phyloP scores from a whole-genome alignment of 257 asterid species.

The Solanum stenotomum region DNA sequence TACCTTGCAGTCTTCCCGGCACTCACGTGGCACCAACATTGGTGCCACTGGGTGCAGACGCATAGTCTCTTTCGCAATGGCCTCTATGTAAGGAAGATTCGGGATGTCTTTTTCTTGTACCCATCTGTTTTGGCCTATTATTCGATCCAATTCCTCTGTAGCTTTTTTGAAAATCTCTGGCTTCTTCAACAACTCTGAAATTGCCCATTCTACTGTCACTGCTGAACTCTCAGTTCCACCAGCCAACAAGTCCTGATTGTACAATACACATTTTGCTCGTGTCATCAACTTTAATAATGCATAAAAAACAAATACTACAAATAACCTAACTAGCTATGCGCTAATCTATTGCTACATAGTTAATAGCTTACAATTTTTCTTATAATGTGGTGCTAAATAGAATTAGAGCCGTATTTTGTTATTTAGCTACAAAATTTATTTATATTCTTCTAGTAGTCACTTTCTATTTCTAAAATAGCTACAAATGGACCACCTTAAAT shows the following conservation, averaged over 20 bases:
- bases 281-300: neutral
- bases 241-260: constrained; percentile 52
- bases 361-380: neutral
- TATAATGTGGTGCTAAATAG: neutral
- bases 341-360: neutral
- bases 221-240: constrained; percentile 96
- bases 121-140: constrained; percentile 50
- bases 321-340: neutral
- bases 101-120: constrained; percentile 24
- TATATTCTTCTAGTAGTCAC: neutral
- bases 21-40: constrained; percentile 48
- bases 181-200: constrained; percentile 58
- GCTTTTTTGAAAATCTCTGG: constrained; percentile 57
- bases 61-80: constrained; percentile 39
- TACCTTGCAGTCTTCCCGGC: constrained; percentile 55
- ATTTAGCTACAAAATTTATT: neutral
- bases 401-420: neutral
- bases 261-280: neutral
- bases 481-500: neutral
- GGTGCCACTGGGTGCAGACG: constrained; percentile 49
- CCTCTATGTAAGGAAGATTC: constrained; percentile 22
- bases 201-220: constrained; percentile 84
- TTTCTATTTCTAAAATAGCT: neutral
- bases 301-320: neutral
- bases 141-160: constrained; percentile 58